These are phyloP conservation scores for Salix purpurea DNA, from an alignment of 345 rosid genomes.

Conservation along the genomic window DNA sequence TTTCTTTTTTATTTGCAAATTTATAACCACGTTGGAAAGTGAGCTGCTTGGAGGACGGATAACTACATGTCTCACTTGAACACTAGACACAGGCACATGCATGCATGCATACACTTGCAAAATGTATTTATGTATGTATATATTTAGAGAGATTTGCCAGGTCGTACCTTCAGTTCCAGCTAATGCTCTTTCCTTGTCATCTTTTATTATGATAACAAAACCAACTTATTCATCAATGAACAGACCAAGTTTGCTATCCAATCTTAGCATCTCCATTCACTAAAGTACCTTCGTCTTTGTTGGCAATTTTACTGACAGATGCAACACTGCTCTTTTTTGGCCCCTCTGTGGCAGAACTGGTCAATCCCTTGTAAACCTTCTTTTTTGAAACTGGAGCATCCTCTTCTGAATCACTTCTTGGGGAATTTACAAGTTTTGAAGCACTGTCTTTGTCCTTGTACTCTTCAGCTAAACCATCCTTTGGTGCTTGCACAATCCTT, in stretches of 20 bases:
- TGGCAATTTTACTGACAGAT: conserved; percentile 30
- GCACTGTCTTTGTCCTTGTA: conserved; percentile 22
- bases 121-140: too few relatives aligned
- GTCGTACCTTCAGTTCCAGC: conserved; percentile 20
- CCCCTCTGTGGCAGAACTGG: conserved; percentile 44
- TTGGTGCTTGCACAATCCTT: conserved; percentile 8
- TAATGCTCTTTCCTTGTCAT: conserved; percentile 17
- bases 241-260: conserved; percentile 27
- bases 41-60: too few relatives aligned
- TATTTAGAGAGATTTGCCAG: too few relatives aligned
- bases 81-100: not conserved
- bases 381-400: conserved; percentile 39
- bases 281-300: conserved; percentile 41
- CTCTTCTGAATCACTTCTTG: conserved; percentile 36
- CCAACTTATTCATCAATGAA: conserved; percentile 9
- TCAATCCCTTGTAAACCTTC: conserved; percentile 51
- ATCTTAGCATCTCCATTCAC: conserved; percentile 64
- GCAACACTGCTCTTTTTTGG: conserved; percentile 35
- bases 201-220: not conserved
- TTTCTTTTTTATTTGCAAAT: not conserved
- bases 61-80: not conserved
- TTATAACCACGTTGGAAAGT: not conserved
- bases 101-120: not conserved
- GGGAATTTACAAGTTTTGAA: conserved; percentile 27
- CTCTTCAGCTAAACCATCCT: conserved; percentile 39